Evolutionary conservation across 805 yeast genomes (phyloP), one percentile per base, ranked within the genome.

Genomic region (Schwanniomyces yamadae): DNA sequence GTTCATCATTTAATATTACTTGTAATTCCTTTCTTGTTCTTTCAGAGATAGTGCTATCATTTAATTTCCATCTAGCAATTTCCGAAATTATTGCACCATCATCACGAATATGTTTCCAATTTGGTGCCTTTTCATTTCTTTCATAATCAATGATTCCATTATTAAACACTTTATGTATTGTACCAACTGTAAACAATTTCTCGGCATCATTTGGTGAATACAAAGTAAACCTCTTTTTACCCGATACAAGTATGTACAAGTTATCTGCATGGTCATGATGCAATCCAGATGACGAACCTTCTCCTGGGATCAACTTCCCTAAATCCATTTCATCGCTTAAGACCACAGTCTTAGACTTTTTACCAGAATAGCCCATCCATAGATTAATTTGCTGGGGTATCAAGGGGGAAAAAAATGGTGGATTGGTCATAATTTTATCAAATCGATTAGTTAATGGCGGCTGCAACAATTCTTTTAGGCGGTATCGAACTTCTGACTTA

Each of bases 251-350:
- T 4, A 83, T 65, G 52, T 84, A 84, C 23, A 84, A 59, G 49
- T 84, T 84, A 51, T 83, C 90, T 1, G 90, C 86, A 57, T 83
- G 90, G 53, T 84, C 91, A 53, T 84, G 91, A 48, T 84, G 91
- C 9, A 84, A 59, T 0, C 91, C 91, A 1, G 89, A 80, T 0
- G 88, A 80, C 1, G 80, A 66, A 2, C 82, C 83, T 1, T 67
- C 64, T 1, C 75, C 73, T 1, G 87, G 83, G 1, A 82, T 57
- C 15, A 60, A 60, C 49, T 77, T 74, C 1, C 86, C 86, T 4
- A 79, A 53, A 1, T 58, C 56, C 2, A 44, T 37, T 11, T 51
- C 44, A 1, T 30, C 20, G 2, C 40, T 34, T 6, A 59, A 30
- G 32, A 39, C 19, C 31, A 28, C 31, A 13, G 50, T 28, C 15